Evolutionary conservation across 768 basidiomycete species (phyloP).

Genomic region (Asterophora lycoperdoides): DNA sequence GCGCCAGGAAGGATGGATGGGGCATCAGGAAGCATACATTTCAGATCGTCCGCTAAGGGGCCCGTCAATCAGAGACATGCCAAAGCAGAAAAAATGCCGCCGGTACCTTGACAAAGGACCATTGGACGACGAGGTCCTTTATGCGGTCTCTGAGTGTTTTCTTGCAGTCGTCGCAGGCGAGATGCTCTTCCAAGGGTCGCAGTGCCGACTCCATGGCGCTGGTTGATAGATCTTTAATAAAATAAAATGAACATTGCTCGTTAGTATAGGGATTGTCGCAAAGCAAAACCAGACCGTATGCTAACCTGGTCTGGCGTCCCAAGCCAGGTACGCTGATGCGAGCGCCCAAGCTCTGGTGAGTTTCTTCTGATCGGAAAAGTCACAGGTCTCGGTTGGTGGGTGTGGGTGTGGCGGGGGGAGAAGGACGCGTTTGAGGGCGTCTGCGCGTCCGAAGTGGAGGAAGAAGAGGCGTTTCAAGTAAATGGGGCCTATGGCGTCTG

Average conservation of each 20-base stretch:
- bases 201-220: constrained; percentile 69
- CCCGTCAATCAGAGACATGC: background rate
- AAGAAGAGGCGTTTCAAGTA: constrained; percentile 83
- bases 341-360: constrained; percentile 79
- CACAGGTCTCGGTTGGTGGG: constrained; percentile 63
- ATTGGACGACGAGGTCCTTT: constrained; percentile 64
- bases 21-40: background rate
- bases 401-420: constrained; percentile 74
- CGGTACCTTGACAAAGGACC: constrained; percentile 74
- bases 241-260: background rate
- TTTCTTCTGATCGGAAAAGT: constrained; percentile 74
- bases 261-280: constrained; percentile 11
- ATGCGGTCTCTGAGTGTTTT: constrained; percentile 59
- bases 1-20: background rate
- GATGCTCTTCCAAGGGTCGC: constrained; percentile 61
- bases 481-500: constrained; percentile 62
- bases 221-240: constrained; percentile 64
- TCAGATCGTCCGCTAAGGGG: constrained; percentile 53
- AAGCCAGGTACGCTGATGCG: constrained; percentile 77
- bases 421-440: constrained; percentile 76
- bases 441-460: constrained; percentile 76
- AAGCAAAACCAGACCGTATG: constrained; percentile 5
- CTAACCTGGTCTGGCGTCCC: constrained; percentile 79
- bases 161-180: constrained; percentile 68
- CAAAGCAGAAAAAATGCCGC: background rate